phyloP scores from a whole-genome alignment of 257 asterid genomes.

The Primulina tabacum region DNA sequence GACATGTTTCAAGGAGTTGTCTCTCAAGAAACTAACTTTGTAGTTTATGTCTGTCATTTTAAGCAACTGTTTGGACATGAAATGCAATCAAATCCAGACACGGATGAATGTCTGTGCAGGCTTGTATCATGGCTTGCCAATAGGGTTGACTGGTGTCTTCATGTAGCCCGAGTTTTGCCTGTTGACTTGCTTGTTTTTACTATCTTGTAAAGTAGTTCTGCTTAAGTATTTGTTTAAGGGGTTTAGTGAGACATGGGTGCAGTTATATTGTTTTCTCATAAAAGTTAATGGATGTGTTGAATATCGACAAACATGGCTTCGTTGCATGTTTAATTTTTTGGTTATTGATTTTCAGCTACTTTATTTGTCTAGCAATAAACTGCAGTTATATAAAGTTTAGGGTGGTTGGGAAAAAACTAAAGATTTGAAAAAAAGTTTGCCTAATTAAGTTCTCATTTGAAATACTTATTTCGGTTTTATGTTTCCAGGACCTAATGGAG shows the following conservation, averaged over 20 bases:
- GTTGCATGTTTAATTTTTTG: background rate
- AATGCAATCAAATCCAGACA: background rate
- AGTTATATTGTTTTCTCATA: background rate
- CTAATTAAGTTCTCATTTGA: background rate
- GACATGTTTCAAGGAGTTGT: background rate
- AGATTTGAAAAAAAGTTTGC: background rate
- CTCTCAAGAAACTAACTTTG: background rate
- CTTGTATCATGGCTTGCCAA: background rate
- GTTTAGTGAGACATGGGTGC: background rate
- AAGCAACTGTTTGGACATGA: background rate
- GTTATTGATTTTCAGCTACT: background rate
- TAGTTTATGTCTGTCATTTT: background rate
- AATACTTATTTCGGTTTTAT: background rate
- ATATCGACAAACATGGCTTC: background rate
- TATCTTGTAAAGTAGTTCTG: background rate
- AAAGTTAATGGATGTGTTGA: background rate
- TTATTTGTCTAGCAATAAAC: background rate
- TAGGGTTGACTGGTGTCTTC: background rate
- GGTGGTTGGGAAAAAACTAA: background rate
- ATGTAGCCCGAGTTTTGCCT: background rate
- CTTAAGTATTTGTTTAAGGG: background rate
- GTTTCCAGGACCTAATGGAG: conserved; percentile 38
- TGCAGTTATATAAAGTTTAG: background rate
- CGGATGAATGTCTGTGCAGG: background rate
- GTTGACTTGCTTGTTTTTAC: background rate